These are phyloP conservation scores for Gynostemma pentaphyllum DNA, from an alignment of 306 rosid genomes.

Conservation along the genomic window DNA sequence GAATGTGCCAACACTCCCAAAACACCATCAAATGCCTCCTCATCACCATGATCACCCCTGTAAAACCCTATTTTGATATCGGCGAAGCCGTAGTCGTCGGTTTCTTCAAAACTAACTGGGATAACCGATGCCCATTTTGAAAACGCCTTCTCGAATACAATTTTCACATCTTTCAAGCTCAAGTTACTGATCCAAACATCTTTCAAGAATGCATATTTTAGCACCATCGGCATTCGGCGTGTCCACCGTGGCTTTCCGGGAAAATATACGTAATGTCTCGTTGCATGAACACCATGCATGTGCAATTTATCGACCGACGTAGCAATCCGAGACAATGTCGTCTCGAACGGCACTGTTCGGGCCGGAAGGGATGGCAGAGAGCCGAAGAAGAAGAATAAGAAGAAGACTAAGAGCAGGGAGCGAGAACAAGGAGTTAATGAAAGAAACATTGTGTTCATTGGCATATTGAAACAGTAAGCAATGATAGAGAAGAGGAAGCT, in stretches of 20 bases:
- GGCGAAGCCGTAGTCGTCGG: conserved; percentile 29
- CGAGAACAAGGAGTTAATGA: conserved; percentile 5
- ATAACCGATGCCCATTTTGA: conserved; percentile 52
- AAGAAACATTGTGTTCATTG: conserved; percentile 26
- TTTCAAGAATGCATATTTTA: conserved; percentile 49
- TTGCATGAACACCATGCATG: conserved; percentile 14
- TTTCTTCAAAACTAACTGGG: conserved; percentile 51
- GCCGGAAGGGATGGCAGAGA: conserved; percentile 8
- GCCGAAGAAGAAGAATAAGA: conserved; percentile 22
- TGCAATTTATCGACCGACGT: neutral
- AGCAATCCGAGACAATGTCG: too few species aligned
- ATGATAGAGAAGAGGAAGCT: conserved; percentile 8
- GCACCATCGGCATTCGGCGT: conserved; percentile 43
- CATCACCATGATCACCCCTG: conserved; percentile 70
- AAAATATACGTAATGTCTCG: conserved; percentile 35
- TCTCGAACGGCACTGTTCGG: conserved; percentile 14
- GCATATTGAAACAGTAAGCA: conserved; percentile 1
- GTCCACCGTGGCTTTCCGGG: conserved; percentile 71
- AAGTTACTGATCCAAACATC: conserved; percentile 25
- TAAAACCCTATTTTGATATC: conserved; percentile 66
- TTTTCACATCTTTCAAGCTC: conserved; percentile 27
- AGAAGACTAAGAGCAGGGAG: conserved; percentile 17
- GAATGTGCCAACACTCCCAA: conserved; percentile 79
- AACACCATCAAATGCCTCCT: conserved; percentile 73
- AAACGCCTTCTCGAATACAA: conserved; percentile 37